Base-by-base conservation (phyloP, 495 filamentous ascomycete species). In the Entonaema liquescens region DNA sequence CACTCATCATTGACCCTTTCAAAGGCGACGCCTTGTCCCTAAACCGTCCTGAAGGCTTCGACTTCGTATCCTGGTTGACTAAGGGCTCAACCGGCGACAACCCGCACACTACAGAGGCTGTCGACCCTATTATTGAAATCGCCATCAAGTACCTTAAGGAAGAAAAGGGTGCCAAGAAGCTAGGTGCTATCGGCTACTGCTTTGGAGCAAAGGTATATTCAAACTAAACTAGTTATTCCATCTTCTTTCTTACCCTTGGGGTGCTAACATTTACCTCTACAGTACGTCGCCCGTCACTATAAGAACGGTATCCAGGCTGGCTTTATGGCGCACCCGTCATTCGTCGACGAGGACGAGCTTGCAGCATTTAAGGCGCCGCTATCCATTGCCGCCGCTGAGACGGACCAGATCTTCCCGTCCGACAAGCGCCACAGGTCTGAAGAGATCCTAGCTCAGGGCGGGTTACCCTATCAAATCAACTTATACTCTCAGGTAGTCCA, bases 181-280 rank as follows among this genome's bases (percentile, higher is more conserved):
- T 97, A 54, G 93, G 89, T 5, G 88, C 84, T 68, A 84, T 90
- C 2, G 92, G 92, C 8, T 94, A 94, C 82, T 95, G 92, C 81
- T 95, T 93, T 74, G 92, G 92, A 29, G 85, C 83, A 65, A 88
- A 87, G 82, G 80, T 85, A 78, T 26, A 62, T 71, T 13, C 19
- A 60, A 60, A 6, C 33, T 23, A 60, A 60, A 6, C 33, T 47
- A 21, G 54, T 40, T 62, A 66, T 4, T 62, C 67, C 38, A 4
- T 36, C 25, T 50, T 73, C 47, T 23, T 23, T 42, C 29, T 36
- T 35, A 13, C 3, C 6, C 19, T 13, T 9, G 9, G 35, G 26
- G 38, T 29, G 36, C 67, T 70, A 33, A 70, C 25, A 54, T n/a
- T 12, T 13, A 59, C 19, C 12, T 44, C 12, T n/a, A 0, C 5